Base-by-base conservation (phyloP, 1,139 yeast species). In the Yamadazyma atmosphaerica region DNA sequence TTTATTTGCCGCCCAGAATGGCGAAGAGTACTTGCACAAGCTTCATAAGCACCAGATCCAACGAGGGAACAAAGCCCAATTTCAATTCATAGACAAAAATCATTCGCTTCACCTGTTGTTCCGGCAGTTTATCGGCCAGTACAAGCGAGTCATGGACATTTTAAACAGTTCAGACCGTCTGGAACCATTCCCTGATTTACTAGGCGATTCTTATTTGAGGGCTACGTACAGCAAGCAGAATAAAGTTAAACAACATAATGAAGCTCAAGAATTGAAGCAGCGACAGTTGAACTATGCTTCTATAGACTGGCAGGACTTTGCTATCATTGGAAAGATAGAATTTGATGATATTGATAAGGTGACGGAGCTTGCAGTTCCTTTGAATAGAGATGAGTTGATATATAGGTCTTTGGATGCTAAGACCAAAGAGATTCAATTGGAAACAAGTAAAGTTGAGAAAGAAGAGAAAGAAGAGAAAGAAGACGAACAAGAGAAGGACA, bases 251-350 rank as follows among this genome's bases (percentile, higher is more conserved):
- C 42, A 40, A 40, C 43, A 55, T 24, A 44, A 42, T 12, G 53
- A 59, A 50, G 60, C 41, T 56, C 66, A 54, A 50, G 59, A 40
- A 50, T 60, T 38, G 64, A 64, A 61, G 37, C 73, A 74, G 37
- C 61, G 68, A 32, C 64, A 63, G 46, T 42, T 79, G 19, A 81
- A 77, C 34, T 86, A 74, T 61, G 90, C 94, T 0, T 77, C 84
- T 22, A 83, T 88, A 18, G 90, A 90, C 59, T 92, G 98, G 98
- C 83, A 83, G 44, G 87, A 86, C 45, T 89, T 89, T 54, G 67
- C 73, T 2, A 68, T 88, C 13, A 85, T 86, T 3, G 89, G 83
- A 35, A 79, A 83, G 1, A 69, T 88, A 10, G 78, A 74, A 38
- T 84, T 89, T 51, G 80, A 79, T 27, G 81, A 79, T 2, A 68